These are phyloP conservation scores for Pythium utonaiense DNA, from an alignment of 352 stramenopile genomes.

Conservation along the genomic window DNA sequence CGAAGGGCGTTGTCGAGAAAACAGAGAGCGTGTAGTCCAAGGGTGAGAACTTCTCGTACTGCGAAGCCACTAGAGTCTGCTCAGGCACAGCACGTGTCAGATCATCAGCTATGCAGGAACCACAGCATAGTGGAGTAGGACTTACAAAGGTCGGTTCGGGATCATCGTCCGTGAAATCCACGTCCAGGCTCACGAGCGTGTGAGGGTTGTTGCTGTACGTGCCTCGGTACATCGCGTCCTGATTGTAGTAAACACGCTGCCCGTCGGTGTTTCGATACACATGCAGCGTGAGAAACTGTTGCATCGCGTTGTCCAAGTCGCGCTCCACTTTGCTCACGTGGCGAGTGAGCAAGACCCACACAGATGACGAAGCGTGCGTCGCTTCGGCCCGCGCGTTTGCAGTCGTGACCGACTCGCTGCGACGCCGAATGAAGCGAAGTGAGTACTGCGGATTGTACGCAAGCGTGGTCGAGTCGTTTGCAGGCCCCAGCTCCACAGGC, in stretches of 20 bases:
- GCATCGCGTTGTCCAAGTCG: conserved; percentile 41
- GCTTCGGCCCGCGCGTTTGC: conserved; percentile 1
- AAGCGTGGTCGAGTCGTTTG: conserved; percentile 90
- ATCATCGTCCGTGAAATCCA: conserved; percentile 45
- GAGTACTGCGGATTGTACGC: conserved; percentile 94
- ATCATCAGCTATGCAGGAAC: background rate
- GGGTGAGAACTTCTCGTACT: conserved; percentile 89
- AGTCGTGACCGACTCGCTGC: conserved; percentile 16
- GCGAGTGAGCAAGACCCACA: conserved; percentile 93
- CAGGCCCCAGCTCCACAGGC: conserved; percentile 76
- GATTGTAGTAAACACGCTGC: conserved; percentile 81
- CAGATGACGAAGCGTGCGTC: conserved; percentile 34
- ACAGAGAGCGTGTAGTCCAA: conserved; percentile 88
- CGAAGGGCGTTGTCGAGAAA: conserved; percentile 80
- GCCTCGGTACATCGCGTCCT: conserved; percentile 69
- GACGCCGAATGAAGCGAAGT: conserved; percentile 62
- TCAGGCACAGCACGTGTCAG: conserved; percentile 18
- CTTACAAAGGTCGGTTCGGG: conserved; percentile 56
- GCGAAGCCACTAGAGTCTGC: conserved; percentile 89
- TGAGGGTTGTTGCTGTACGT: conserved; percentile 94
- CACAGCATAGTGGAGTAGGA: background rate
- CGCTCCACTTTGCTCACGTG: conserved; percentile 86
- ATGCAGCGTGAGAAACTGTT: conserved; percentile 90
- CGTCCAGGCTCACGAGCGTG: conserved; percentile 84
- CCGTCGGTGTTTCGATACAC: conserved; percentile 74